Conservation (phyloP, 2,329 filamentous ascomycete genomes). For the Elsinoe batatas region DNA sequence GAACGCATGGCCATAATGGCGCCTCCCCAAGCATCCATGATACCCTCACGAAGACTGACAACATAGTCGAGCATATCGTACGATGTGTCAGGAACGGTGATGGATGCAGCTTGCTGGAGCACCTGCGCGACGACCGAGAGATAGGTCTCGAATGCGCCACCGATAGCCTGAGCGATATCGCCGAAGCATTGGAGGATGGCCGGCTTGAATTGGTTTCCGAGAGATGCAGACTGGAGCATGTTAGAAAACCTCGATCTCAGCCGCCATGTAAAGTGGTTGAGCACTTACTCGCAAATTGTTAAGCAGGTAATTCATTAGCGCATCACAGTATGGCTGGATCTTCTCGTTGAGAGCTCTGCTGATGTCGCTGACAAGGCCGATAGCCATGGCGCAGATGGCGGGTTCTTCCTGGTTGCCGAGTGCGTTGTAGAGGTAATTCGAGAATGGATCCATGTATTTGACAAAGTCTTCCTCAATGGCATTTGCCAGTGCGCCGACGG, state of each 20-base stretch:
- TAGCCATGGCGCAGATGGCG: slow-evolving; percentile 89
- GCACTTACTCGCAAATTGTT: slow-evolving; percentile 70
- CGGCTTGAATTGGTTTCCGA: slow-evolving; percentile 94
- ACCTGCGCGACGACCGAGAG: slow-evolving; percentile 87
- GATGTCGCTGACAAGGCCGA: slow-evolving; percentile 93
- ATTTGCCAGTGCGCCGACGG: slow-evolving; percentile 83
- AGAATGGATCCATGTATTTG: slow-evolving; percentile 96
- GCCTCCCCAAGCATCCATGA: slow-evolving; percentile 98
- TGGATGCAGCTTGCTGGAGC: slow-evolving; percentile 79
- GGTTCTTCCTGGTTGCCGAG: slow-evolving; percentile 93
- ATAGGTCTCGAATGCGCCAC: slow-evolving; percentile 85
- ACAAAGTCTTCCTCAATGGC: slow-evolving; percentile 85
- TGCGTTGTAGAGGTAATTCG: slow-evolving; percentile 85
- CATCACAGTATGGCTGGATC: slow-evolving; percentile 89
- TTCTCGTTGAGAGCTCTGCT: slow-evolving; percentile 82
- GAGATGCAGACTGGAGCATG: slow-evolving; percentile 56
- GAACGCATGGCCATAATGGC: slow-evolving; percentile 90
- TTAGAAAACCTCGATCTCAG: slow-evolving; percentile 23
- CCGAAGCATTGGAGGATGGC: slow-evolving; percentile 97
- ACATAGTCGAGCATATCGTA: slow-evolving; percentile 98
- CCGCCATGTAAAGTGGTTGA: slow-evolving; percentile 12
- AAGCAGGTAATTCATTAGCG: slow-evolving; percentile 95
- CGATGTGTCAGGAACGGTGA: slow-evolving; percentile 60
- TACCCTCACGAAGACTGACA: slow-evolving; percentile 86
- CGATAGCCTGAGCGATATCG: slow-evolving; percentile 91